Conservation (phyloP, 345 rosid genomes). For the Hibiscus mutabilis region DNA sequence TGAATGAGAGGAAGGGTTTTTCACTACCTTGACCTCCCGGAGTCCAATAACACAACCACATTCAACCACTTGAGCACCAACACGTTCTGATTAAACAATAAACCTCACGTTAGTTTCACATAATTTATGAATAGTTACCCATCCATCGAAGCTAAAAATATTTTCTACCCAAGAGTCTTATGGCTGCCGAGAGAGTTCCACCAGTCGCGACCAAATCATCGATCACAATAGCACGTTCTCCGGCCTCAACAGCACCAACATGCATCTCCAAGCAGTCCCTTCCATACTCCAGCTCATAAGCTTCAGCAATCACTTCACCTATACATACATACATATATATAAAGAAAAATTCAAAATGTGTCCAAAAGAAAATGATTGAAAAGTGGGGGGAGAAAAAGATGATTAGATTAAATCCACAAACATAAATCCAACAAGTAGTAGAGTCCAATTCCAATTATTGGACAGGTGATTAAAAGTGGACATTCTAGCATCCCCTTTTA, state of each 20-base stretch:
- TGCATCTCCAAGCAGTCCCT: conserved; percentile 87
- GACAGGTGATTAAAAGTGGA: not conserved
- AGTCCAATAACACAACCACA: conserved; percentile 84
- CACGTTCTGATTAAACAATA: conserved; percentile 46
- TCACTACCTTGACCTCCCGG: conserved; percentile 64
- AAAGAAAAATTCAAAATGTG: no score
- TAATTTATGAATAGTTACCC: not conserved
- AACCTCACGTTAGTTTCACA: not conserved
- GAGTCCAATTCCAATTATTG: not conserved
- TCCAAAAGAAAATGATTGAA: no score
- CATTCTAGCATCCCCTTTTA: no score
- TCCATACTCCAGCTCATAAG: conserved; percentile 81
- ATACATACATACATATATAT: not conserved
- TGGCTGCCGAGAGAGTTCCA: conserved; percentile 85
- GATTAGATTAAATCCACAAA: not conserved
- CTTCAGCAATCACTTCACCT: conserved; percentile 74
- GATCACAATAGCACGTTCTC: conserved; percentile 63
- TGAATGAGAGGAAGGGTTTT: conserved; percentile 9
- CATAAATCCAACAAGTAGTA: not conserved
- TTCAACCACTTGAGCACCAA: conserved; percentile 76
- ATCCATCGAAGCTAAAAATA: not conserved
- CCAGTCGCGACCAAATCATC: conserved; percentile 96
- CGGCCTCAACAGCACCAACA: conserved; percentile 58
- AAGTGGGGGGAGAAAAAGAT: no score
- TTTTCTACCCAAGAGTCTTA: conserved; percentile 61